Evolutionary conservation across 345 rosid species (phyloP).

Genomic region (Bruguiera parviflora): DNA sequence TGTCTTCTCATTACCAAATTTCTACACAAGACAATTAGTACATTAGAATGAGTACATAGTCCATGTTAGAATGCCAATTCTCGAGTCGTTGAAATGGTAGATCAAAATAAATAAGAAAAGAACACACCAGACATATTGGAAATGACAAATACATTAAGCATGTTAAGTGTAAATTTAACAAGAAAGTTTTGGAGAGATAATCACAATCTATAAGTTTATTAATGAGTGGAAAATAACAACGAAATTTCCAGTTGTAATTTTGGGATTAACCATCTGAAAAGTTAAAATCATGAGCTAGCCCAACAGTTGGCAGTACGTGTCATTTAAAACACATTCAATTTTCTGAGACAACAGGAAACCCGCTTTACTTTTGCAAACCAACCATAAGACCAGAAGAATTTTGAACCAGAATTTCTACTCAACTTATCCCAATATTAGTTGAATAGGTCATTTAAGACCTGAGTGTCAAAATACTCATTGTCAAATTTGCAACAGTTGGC

Average conservation of each 20-base stretch:
- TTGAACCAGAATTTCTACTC: too few species aligned
- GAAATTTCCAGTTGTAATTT: background rate
- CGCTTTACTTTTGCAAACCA: too few species aligned
- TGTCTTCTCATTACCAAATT: slow-evolving; percentile 39
- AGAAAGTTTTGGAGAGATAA: background rate
- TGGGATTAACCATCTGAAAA: background rate
- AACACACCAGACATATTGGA: background rate
- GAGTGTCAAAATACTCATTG: background rate
- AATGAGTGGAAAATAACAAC: background rate
- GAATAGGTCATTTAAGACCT: background rate
- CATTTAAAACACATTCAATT: background rate
- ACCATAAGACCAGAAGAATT: too few species aligned
- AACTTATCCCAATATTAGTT: background rate
- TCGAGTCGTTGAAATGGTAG: background rate
- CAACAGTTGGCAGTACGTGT: background rate
- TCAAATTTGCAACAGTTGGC: background rate
- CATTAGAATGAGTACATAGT: background rate
- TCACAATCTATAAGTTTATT: too few species aligned
- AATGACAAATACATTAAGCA: background rate
- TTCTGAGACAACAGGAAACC: too few species aligned
- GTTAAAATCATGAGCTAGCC: background rate
- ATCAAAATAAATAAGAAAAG: background rate
- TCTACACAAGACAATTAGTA: slow-evolving; percentile 33
- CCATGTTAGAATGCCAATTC: background rate
- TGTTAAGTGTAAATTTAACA: background rate